Conservation (phyloP, 2,329 filamentous ascomycete species). For the Myrmaecium sp. region DNA sequence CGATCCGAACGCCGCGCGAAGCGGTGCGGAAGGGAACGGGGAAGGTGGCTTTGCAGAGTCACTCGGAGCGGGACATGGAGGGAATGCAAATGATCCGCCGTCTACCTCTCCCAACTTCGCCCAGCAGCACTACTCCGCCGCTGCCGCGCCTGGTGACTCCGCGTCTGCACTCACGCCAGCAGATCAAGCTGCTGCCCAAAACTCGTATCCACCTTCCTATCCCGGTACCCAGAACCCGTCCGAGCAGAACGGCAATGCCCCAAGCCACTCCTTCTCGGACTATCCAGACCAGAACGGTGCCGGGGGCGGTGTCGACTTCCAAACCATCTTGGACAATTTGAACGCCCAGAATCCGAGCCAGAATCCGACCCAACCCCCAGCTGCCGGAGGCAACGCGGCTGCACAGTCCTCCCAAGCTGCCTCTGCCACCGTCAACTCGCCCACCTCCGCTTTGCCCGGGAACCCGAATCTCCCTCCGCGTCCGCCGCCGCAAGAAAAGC, state of each 20-base stretch:
- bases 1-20: conserved; percentile 10
- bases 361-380: too few relatives aligned
- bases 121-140: conserved; percentile 14
- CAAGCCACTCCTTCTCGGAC: conserved; percentile 5
- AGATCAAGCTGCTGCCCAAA: conserved; percentile 14
- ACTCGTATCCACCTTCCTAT: too few relatives aligned
- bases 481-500: conserved; percentile 32
- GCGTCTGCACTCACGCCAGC: conserved; percentile 14
- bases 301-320: conserved; percentile 25
- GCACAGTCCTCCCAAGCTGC: conserved; percentile 7
- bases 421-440: conserved; percentile 13
- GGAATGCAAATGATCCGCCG: conserved; percentile 14
- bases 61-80: conserved; percentile 12
- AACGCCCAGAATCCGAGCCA: too few relatives aligned
- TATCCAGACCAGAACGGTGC: conserved; percentile 4
- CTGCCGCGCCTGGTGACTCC: conserved; percentile 19
- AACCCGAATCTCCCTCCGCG: conserved; percentile 27
- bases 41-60: conserved; percentile 11
- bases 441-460: conserved; percentile 19
- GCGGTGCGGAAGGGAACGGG: conserved; percentile 10
- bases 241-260: conserved; percentile 13
- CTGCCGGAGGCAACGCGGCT: conserved; percentile 12
- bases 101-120: conserved; percentile 21
- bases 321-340: conserved; percentile 29
- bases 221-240: conserved; percentile 13